Evolutionary conservation across 768 basidiomycete species (phyloP), one percentile per base, ranked within the genome.

Genomic region (Termitomyces sp.): DNA sequence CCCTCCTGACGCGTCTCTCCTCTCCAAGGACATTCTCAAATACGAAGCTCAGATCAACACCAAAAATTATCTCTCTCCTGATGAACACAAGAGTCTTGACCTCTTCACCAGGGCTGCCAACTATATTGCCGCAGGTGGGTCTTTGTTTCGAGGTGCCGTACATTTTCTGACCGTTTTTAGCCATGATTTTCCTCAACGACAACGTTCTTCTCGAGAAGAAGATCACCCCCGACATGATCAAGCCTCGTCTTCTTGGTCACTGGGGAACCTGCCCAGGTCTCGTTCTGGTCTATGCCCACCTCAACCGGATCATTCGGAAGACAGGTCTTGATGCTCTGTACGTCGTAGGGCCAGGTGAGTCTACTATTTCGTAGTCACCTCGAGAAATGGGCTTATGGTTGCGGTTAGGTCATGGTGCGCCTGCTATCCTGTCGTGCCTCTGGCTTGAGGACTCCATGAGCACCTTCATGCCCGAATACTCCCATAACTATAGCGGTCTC

Each of bases 261-360:
- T 92, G 90, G 89, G 91, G 90, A 33, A 91, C 90, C 33, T 91
- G 91, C 66, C 91, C 90, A 0, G 93, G 92, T 22, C 82, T 94
- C 9, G 74, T 81, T 62, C 81, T 94, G 64, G 81, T 81, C 7
- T 87, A 87, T 66, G 90, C 91, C 0, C 91, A 94, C 67, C 75
- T 90, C 48, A 91, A 84, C 69, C 75, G 83, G 58, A 74, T 90
- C 59, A 83, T 90, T 62, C 78, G 79, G 57, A 87, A 85, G 65
- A 83, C 81, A 9, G 79, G 77, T 63, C 72, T 87, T 15, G 84
- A 91, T 63, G 78, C 83, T 3, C 80, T 95, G 51, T 91, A 90
- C 61, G 86, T 95, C 55, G 89, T 92, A 6, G 93, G 94, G 2
- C 91, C 91, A 57, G 89, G 87, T 81, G 60, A 33, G 74, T 69